phyloP scores from a whole-genome alignment of 75 land plant genomes.

The Sequoia sempervirens region DNA sequence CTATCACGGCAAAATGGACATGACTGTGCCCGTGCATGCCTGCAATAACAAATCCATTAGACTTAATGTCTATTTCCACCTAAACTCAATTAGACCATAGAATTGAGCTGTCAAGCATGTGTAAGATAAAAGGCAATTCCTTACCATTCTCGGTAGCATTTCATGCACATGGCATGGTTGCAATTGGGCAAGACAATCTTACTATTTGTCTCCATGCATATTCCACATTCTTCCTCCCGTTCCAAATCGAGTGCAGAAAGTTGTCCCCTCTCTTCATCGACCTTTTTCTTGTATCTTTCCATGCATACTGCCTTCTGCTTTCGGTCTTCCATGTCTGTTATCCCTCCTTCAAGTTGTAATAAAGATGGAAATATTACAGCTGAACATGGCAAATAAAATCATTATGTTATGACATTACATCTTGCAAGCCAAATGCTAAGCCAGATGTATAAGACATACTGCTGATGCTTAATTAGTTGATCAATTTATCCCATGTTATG shows the following conservation, averaged over 20 bases:
- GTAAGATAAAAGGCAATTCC: neutral
- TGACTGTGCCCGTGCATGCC: conserved; percentile 80
- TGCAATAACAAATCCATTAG: conserved; percentile 21
- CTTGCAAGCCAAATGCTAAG: neutral
- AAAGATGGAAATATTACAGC: conserved; percentile 88
- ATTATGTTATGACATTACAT: neutral
- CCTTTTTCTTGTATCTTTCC: conserved; percentile 74
- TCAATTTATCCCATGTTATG: neutral
- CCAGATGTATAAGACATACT: neutral
- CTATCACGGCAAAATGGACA: conserved; percentile 94
- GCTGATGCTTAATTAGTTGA: neutral
- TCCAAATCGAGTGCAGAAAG: conserved; percentile 69
- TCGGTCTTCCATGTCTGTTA: conserved; percentile 70
- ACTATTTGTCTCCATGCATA: conserved; percentile 85
- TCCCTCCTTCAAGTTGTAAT: conserved; percentile 79
- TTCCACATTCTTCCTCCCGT: conserved; percentile 92
- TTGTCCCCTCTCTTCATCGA: conserved; percentile 49
- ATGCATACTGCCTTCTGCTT: conserved; percentile 75
- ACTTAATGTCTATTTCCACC: neutral
- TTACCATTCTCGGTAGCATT: conserved; percentile 92
- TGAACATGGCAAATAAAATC: conserved; percentile 19
- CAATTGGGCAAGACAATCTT: conserved; percentile 86
- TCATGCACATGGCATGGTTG: conserved; percentile 88
- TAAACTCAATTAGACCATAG: neutral
- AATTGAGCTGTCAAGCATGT: neutral